These are phyloP conservation scores for Pestalotiopsis sp. DNA, from an alignment of 2,329 filamentous ascomycete genomes.

Conservation along the genomic window DNA sequence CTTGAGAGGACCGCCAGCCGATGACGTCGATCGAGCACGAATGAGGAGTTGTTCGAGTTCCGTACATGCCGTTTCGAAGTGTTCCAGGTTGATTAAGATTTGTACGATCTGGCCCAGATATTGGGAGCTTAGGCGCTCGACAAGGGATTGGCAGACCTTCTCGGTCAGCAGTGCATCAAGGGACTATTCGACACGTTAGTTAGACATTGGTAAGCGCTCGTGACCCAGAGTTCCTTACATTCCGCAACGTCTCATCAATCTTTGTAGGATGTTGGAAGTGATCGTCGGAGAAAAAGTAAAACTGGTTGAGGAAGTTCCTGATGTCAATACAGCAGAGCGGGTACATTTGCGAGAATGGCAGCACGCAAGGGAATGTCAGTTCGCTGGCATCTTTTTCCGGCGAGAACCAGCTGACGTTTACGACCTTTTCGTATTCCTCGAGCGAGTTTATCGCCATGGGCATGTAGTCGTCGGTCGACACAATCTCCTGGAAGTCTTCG, in stretches of 20 bases:
- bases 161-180: constrained; percentile 93
- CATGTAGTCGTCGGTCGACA: constrained; percentile 98
- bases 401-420: constrained; percentile 94
- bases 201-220: not conserved
- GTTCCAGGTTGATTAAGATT: constrained; percentile 95
- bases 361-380: constrained; percentile 87
- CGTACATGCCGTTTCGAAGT: constrained; percentile 91
- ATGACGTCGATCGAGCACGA: constrained; percentile 79
- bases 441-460: constrained; percentile 92
- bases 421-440: constrained; percentile 93
- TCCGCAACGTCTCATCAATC: constrained; percentile 88
- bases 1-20: constrained; percentile 77
- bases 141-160: constrained; percentile 88
- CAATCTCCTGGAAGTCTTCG: constrained; percentile 88
- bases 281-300: constrained; percentile 96
- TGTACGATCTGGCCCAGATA: constrained; percentile 98
- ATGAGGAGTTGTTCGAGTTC: constrained; percentile 88
- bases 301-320: constrained; percentile 95
- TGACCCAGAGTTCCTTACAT: constrained; percentile 48
- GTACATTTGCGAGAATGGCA: constrained; percentile 99
- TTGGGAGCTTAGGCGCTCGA: constrained; percentile 86
- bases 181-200: constrained; percentile 53
- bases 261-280: constrained; percentile 89
- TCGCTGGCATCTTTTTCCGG: constrained; percentile 79
- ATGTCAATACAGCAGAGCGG: constrained; percentile 98